These are phyloP conservation scores for Pythium rishiriense DNA, from an alignment of 352 stramenopile species.

Conservation along the genomic window DNA sequence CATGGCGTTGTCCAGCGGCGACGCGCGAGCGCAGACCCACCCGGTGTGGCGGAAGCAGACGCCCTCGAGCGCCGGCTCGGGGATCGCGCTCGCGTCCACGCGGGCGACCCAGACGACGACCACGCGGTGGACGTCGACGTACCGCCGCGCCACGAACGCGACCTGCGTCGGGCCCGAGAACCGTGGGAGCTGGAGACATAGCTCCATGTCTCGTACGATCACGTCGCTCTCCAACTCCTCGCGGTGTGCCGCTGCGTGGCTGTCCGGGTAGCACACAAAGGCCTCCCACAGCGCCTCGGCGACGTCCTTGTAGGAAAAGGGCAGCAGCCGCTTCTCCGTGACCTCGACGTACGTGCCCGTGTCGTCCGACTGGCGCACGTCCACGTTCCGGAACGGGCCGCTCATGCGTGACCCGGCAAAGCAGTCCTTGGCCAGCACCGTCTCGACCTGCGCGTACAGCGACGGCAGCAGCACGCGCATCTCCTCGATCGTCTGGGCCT, in stretches of 20 bases:
- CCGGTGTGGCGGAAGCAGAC: slow-evolving; percentile 20
- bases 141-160: slow-evolving; percentile 13
- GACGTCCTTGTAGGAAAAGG: slow-evolving; percentile 5
- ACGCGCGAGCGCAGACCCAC: slow-evolving; percentile 10
- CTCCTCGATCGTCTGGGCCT: background rate
- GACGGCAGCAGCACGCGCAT: slow-evolving; percentile 13
- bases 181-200: slow-evolving; percentile 15
- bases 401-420: background rate
- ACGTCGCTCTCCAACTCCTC: background rate
- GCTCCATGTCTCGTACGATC: slow-evolving; percentile 3
- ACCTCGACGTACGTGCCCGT: slow-evolving; percentile 17
- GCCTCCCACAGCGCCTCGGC: slow-evolving; percentile 16
- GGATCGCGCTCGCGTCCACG: slow-evolving; percentile 16
- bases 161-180: slow-evolving; percentile 10
- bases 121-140: slow-evolving; percentile 10
- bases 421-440: slow-evolving; percentile 14
- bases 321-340: slow-evolving; percentile 13
- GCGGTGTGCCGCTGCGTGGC: background rate
- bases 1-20: background rate
- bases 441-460: slow-evolving; percentile 20
- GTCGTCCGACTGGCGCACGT: slow-evolving; percentile 2
- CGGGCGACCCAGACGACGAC: slow-evolving; percentile 23
- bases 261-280: slow-evolving; percentile 9
- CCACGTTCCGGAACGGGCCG: slow-evolving; percentile 14
- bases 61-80: slow-evolving; percentile 7